Evolutionary conservation across 768 basidiomycete species (phyloP).

Genomic region (Grammothele lineata): DNA sequence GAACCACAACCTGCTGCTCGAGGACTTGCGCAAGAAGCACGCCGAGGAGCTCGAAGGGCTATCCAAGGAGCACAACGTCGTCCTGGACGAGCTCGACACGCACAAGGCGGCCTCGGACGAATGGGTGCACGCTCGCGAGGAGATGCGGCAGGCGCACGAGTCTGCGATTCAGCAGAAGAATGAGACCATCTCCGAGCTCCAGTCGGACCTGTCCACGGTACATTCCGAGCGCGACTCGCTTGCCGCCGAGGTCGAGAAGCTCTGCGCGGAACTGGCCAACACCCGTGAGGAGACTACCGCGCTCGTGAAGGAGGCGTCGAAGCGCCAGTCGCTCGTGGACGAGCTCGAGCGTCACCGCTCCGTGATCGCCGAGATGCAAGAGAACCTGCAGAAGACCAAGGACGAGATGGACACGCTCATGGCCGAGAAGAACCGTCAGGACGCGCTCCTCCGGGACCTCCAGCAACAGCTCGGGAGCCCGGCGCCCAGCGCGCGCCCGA

Average conservation of each 20-base stretch:
- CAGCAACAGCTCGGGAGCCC: conserved; percentile 64
- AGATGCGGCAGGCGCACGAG: conserved; percentile 31
- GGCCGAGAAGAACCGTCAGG: conserved; percentile 66
- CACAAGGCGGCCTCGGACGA: conserved; percentile 46
- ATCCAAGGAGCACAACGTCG: conserved; percentile 31
- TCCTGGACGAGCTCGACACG: conserved; percentile 51
- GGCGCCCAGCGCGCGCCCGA: conserved; percentile 41
- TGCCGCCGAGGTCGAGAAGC: conserved; percentile 35
- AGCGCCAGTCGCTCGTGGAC: conserved; percentile 65
- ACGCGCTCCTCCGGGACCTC: conserved; percentile 68
- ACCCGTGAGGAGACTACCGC: conserved; percentile 56
- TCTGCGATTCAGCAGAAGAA: conserved; percentile 48
- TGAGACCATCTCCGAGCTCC: conserved; percentile 39
- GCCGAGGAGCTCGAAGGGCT: conserved; percentile 33
- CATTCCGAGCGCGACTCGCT: conserved; percentile 42
- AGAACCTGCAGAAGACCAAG: conserved; percentile 71
- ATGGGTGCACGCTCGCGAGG: conserved; percentile 29
- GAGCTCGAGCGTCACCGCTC: conserved; percentile 79
- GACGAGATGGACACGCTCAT: conserved; percentile 80
- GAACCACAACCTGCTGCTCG: conserved; percentile 29
- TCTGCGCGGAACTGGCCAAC: conserved; percentile 56
- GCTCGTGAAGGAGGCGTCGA: conserved; percentile 67
- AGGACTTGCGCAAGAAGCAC: conserved; percentile 16
- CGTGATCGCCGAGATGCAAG: conserved; percentile 71
- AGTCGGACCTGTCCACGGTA: conserved; percentile 43